These are phyloP conservation scores for Tuber melanosporum DNA, from an alignment of 495 filamentous ascomycete species.

Conservation along the genomic window DNA sequence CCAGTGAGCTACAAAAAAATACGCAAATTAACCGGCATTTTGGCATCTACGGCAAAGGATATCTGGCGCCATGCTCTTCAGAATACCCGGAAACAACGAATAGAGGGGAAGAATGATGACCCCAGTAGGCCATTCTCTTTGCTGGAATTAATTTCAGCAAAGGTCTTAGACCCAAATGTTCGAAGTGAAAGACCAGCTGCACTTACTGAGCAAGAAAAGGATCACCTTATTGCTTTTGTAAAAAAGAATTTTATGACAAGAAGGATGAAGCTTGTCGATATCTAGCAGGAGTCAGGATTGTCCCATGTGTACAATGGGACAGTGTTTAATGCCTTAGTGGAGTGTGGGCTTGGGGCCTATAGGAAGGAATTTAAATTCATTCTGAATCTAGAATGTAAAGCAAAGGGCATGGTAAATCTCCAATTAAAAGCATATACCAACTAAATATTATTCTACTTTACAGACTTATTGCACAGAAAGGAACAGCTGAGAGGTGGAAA, in stretches of 20 bases:
- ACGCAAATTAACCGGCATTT: too few species aligned
- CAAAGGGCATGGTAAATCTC: too few species aligned
- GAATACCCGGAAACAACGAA: too few species aligned
- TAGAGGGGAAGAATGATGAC: too few species aligned
- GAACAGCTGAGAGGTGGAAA: too few species aligned
- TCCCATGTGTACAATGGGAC: neutral
- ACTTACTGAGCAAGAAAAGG: constrained; percentile 1
- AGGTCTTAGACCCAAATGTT: neutral
- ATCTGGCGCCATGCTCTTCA: neutral
- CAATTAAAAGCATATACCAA: too few species aligned
- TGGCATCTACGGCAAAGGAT: too few species aligned
- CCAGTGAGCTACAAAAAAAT: neutral
- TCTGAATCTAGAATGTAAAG: neutral
- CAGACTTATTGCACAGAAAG: too few species aligned
- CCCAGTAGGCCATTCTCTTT: neutral
- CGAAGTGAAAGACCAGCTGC: neutral
- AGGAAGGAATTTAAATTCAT: too few species aligned
- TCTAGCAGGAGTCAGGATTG: neutral
- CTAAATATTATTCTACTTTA: too few species aligned
- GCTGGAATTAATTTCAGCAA: too few species aligned
- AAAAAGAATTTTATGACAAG: neutral
- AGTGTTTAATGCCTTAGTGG: neutral
- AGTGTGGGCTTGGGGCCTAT: constrained; percentile 2
- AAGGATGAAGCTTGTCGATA: constrained; percentile 1
- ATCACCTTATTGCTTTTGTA: neutral